Percentiles rank a stretch among this genome's conserved stretches.
Evolutionary conservation across 2,329 filamentous ascomycete species (phyloP).

Genomic region (Apiospora hydei): DNA sequence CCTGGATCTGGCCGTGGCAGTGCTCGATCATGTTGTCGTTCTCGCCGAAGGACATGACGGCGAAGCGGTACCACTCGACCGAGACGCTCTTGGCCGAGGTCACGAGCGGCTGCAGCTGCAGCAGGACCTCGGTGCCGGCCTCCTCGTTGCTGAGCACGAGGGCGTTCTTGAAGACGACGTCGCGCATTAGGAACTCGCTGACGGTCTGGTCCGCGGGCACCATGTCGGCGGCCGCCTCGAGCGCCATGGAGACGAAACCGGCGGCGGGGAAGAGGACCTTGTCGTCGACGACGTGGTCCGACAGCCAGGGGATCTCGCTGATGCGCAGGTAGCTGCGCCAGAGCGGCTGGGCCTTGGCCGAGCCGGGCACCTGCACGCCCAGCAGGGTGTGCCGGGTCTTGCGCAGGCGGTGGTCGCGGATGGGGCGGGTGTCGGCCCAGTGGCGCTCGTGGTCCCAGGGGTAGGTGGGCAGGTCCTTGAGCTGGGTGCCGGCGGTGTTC

Average conservation of each 20-base stretch:
- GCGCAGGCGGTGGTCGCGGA: conserved; percentile 1
- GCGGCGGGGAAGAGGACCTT: conserved; percentile 18
- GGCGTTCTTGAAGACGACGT: conserved; percentile 42
- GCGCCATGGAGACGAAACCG: conserved; percentile 24
- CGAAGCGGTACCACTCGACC: background rate
- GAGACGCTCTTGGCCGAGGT: background rate
- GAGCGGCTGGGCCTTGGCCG: background rate
- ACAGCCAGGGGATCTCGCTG: conserved; percentile 20
- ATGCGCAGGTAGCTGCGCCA: conserved; percentile 17
- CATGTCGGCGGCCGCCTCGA: conserved; percentile 32
- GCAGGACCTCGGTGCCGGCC: conserved; percentile 44
- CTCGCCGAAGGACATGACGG: background rate
- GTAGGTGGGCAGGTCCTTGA: background rate
- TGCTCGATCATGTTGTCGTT: background rate
- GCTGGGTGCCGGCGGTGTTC: no score
- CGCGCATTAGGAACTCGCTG: conserved; percentile 44
- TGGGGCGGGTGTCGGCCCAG: conserved; percentile 3
- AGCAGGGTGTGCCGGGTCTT: conserved; percentile 23
- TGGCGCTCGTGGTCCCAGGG: conserved; percentile 14
- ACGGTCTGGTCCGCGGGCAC: conserved; percentile 31
- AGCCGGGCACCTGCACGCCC: background rate
- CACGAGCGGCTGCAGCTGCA: conserved; percentile 39
- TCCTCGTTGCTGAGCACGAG: conserved; percentile 35
- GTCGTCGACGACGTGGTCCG: conserved; percentile 21
- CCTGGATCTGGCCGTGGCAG: background rate